These are phyloP conservation scores for Grosmannia huntii DNA, from an alignment of 2,329 filamentous ascomycete species.

Conservation along the genomic window DNA sequence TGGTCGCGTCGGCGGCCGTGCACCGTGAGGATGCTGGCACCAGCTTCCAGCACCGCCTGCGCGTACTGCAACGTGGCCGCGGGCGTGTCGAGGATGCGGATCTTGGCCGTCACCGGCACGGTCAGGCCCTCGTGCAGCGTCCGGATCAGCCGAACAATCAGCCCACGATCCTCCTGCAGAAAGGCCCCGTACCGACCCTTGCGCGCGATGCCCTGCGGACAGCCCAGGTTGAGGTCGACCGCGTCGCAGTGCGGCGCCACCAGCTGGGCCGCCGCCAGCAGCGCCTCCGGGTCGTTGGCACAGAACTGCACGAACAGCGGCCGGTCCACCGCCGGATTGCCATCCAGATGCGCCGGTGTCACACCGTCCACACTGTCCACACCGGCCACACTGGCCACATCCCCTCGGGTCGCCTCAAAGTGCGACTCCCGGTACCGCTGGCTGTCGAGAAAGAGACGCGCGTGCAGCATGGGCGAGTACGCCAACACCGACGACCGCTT, in stretches of 20 bases:
- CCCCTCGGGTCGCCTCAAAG: slow-evolving; percentile 53
- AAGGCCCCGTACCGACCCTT: slow-evolving; percentile 90
- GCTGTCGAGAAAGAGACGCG: slow-evolving; percentile 70
- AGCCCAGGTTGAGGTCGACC: slow-evolving; percentile 89
- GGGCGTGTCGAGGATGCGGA: slow-evolving; percentile 73
- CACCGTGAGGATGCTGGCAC: slow-evolving; percentile 85
- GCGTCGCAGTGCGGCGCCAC: slow-evolving; percentile 87
- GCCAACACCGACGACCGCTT: slow-evolving; percentile 58
- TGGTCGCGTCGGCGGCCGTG: slow-evolving; percentile 83
- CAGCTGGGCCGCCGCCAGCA: slow-evolving; percentile 64
- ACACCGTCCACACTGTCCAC: slow-evolving; percentile 14
- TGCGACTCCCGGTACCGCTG: slow-evolving; percentile 64
- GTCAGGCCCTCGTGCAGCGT: slow-evolving; percentile 66
- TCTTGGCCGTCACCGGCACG: slow-evolving; percentile 88
- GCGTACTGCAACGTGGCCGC: slow-evolving; percentile 86
- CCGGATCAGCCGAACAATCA: slow-evolving; percentile 73
- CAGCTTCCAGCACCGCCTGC: slow-evolving; percentile 70
- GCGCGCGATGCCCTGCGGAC: slow-evolving; percentile 87
- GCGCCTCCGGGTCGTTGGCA: slow-evolving; percentile 69
- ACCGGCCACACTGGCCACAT: too few species aligned
- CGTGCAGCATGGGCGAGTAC: slow-evolving; percentile 95
- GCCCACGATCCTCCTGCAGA: slow-evolving; percentile 78
- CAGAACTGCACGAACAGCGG: slow-evolving; percentile 96
- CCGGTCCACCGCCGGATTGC: slow-evolving; percentile 71
- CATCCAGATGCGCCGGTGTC: slow-evolving; percentile 54